Percentiles rank a stretch among this genome's conserved stretches.
phyloP scores from a whole-genome alignment of 345 rosid genomes.

The Murraya koenigii region DNA sequence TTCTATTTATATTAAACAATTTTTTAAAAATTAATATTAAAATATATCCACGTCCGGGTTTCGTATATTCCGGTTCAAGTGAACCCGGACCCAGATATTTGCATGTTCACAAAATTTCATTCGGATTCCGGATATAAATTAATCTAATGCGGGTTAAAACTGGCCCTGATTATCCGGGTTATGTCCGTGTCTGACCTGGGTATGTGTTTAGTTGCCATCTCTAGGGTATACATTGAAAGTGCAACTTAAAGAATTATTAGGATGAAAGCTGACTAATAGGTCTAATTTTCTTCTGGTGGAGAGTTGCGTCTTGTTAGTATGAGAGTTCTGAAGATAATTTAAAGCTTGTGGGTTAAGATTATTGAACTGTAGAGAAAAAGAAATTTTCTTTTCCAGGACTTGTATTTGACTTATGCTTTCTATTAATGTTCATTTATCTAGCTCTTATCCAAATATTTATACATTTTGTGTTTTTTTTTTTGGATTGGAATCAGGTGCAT shows the following conservation, averaged over 20 bases:
- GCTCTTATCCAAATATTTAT: background rate
- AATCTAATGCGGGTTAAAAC: no score
- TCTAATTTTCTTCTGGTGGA: background rate
- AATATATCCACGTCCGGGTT: no score
- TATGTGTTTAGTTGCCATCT: no score
- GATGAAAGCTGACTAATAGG: background rate
- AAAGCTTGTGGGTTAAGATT: background rate
- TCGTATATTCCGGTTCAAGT: no score
- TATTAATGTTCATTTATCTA: no score
- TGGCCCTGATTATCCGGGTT: no score
- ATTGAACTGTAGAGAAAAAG: background rate
- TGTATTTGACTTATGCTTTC: background rate
- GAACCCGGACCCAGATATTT: no score
- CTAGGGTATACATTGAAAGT: background rate
- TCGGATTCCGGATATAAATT: no score
- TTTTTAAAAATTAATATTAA: no score
- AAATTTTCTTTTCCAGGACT: background rate
- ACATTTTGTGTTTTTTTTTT: background rate
- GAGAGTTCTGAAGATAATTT: background rate
- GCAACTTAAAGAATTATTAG: background rate
- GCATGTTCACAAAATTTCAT: no score
- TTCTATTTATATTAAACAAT: no score
- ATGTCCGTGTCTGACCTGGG: no score
- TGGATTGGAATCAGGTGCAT: slow-evolving; percentile 74
- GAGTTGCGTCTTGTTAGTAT: background rate